phyloP scores from a whole-genome alignment of 768 basidiomycete genomes.

The Leccinum obscurum region DNA sequence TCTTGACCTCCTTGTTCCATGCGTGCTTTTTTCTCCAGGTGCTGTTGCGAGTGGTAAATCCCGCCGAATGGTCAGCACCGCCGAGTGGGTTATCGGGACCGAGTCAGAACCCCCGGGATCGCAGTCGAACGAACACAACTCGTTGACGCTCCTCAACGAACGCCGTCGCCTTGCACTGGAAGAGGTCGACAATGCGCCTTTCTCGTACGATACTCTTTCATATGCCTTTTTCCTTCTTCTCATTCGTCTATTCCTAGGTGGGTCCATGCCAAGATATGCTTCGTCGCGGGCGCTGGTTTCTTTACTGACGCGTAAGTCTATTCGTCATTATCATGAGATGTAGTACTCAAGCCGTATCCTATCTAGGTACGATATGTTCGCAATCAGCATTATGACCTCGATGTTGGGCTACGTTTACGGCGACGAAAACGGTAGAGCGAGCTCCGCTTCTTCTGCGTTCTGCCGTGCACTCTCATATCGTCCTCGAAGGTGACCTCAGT shows the following conservation, averaged over 20 bases:
- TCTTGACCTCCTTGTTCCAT: not conserved
- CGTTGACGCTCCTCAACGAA: conserved; percentile 50
- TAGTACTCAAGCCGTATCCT: not conserved
- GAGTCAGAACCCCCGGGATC: not conserved
- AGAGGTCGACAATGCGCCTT: conserved; percentile 82
- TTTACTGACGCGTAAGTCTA: conserved; percentile 76
- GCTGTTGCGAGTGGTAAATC: conserved; percentile 1
- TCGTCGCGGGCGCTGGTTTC: conserved; percentile 78
- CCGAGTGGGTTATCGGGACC: conserved; percentile 2
- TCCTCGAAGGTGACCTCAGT: conserved; percentile 33
- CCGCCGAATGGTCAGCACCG: conserved; percentile 13
- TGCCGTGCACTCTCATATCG: not conserved
- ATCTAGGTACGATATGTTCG: conserved; percentile 73
- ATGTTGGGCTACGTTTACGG: conserved; percentile 87
- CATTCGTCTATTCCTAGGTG: conserved; percentile 44
- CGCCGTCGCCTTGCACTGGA: conserved; percentile 74
- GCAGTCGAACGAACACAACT: not conserved
- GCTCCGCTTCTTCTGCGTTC: not conserved
- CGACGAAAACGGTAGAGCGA: conserved; percentile 26
- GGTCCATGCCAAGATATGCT: conserved; percentile 78
- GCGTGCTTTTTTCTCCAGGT: not conserved
- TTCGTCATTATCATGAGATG: conserved; percentile 5
- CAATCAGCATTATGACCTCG: conserved; percentile 78
- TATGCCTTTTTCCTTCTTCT: not conserved
- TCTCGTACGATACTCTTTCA: conserved; percentile 55